Evolutionary conservation across 345 rosid species (phyloP).

Genomic region (Conringia planisiliqua): DNA sequence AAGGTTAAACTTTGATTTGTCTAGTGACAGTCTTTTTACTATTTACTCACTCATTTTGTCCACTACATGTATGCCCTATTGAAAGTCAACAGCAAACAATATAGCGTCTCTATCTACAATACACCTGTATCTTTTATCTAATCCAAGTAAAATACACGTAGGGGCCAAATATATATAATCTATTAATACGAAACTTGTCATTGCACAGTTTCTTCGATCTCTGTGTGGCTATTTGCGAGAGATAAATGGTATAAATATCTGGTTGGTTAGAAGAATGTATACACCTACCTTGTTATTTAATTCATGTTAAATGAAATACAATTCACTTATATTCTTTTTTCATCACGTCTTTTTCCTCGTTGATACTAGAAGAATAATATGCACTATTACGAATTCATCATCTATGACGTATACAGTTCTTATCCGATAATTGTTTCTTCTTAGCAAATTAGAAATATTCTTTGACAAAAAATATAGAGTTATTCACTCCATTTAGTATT

Average conservation of each 20-base stretch:
- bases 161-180: background rate
- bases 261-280: conserved; percentile 19
- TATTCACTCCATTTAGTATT: background rate
- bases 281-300: background rate
- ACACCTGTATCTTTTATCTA: background rate
- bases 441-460: too few species aligned
- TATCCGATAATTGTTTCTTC: too few species aligned
- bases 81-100: conserved; percentile 3
- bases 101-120: conserved; percentile 1
- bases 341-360: conserved; percentile 9
- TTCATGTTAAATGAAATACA: background rate
- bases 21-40: conserved; percentile 6
- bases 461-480: too few species aligned
- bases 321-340: background rate
- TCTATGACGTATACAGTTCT: background rate
- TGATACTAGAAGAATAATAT: background rate
- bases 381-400: background rate
- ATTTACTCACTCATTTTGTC: conserved; percentile 9
- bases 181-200: conserved; percentile 14
- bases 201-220: background rate
- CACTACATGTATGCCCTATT: background rate
- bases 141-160: background rate
- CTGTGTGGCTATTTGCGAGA: background rate
- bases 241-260: background rate
- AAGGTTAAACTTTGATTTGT: background rate